A percentile compares a stretch with the other conserved stretches of the same genome.
Conservation (phyloP, 2,329 filamentous ascomycete species). For the Colletotrichum filicis region DNA sequence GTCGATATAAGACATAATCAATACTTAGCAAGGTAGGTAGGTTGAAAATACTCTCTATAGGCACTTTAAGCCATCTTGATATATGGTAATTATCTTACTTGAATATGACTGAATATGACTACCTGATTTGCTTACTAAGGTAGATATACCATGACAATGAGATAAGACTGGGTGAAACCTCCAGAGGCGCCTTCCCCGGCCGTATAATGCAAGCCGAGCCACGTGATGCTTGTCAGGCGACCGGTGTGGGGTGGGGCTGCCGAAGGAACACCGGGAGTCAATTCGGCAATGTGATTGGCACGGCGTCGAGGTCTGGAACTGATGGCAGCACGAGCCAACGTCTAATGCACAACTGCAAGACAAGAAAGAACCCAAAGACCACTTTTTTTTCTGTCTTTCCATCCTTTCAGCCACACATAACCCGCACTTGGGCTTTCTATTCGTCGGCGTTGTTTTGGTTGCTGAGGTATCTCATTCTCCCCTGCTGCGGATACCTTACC, state of each 20-base stretch:
- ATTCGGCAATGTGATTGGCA: slow-evolving; percentile 27
- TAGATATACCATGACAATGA: background rate
- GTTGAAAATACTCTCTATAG: background rate
- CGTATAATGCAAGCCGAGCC: slow-evolving; percentile 15
- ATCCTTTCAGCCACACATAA: slow-evolving; percentile 23
- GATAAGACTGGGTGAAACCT: background rate
- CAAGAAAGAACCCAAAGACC: slow-evolving; percentile 9
- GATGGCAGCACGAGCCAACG: slow-evolving; percentile 30
- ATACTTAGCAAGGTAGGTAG: background rate
- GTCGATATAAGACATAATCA: background rate
- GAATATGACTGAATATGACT: no score
- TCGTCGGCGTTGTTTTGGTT: background rate
- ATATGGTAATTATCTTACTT: no score
- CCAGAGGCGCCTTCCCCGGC: background rate
- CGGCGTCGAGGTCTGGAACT: slow-evolving; percentile 8
- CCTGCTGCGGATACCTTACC: background rate
- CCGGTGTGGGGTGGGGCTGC: background rate
- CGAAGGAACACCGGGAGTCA: slow-evolving; percentile 15
- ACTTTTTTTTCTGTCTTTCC: slow-evolving; percentile 10
- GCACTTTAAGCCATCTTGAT: background rate
- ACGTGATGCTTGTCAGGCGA: slow-evolving; percentile 22
- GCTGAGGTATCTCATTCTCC: background rate
- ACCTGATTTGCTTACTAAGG: no score
- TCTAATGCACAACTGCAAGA: slow-evolving; percentile 23
- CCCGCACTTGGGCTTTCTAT: background rate